Evolutionary conservation across 306 rosid genomes (phyloP), one percentile per base, ranked within the genome.

Genomic region (Canavalia gladiata): DNA sequence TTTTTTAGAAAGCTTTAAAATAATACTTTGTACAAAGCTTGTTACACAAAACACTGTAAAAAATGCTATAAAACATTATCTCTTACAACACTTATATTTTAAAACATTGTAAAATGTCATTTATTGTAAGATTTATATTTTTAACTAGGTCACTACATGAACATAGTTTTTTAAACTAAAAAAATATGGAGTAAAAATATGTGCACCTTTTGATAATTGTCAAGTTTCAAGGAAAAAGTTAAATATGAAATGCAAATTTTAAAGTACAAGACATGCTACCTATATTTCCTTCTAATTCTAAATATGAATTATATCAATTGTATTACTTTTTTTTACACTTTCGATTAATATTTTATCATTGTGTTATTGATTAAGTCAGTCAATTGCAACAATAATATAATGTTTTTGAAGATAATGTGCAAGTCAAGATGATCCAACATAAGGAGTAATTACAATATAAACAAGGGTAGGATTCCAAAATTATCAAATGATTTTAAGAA

Each of bases 121-220:
- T 18, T 18, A 18, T 18, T 18, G 0, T 18, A 18, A 18, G 25
- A 18, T 18, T 18, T 18, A 18, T 18, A 18, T 18, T 18, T 18
- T 18, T 18, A 18, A 18, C 25, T 18, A 18, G 25, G 25, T 18
- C 25, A 18, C 25, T 18, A 18, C 25, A 18, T 18, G 0, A 18
- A 18, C 25, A 18, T 18, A 18, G 25, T 18, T 18, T 18, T 18
- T 18, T 18, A 18, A 18, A 18, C 25, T 18, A 18, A 18, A 18
- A 18, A 18, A 18, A 18, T 18, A 18, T 18, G 25, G 25, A 18
- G 25, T 18, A 18, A 18, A 18, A 18, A 18, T 18, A 71, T 95
- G 99, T 7, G 97, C 93, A 13, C 99, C 98, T 85, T 8, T 87
- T 0, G 98, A 97, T 74, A 94, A 97, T 97, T 94, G 93, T 64